Evolutionary conservation across 129 eudicot species (phyloP).

Genomic region (Saussurea involucrata): DNA sequence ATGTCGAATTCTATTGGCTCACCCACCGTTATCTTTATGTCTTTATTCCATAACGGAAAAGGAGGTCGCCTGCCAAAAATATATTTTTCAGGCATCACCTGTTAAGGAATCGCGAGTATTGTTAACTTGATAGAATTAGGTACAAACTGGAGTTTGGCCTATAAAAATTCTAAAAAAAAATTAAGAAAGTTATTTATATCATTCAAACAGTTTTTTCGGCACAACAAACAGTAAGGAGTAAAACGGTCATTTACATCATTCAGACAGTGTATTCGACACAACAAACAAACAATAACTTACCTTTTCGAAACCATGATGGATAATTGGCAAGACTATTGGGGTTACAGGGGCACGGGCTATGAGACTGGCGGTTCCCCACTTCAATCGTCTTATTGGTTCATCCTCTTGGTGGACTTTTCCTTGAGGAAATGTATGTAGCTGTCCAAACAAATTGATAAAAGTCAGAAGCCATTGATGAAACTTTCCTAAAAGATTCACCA

Average conservation of each 20-base stretch:
- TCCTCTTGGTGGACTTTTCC: constrained; percentile 90
- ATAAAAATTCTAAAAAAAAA: no score
- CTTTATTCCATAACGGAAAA: constrained; percentile 62
- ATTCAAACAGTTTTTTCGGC: not conserved
- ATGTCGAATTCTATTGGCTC: constrained; percentile 85
- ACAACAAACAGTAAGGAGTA: not conserved
- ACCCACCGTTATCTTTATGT: constrained; percentile 57
- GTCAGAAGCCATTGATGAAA: not conserved
- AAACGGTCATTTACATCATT: not conserved
- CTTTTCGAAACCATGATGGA: constrained; percentile 86
- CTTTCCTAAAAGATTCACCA: not conserved
- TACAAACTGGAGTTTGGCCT: not conserved
- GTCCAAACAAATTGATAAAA: constrained; percentile 24
- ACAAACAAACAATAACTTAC: constrained; percentile 21
- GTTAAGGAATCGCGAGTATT: constrained; percentile 1
- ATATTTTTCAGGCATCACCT: constrained; percentile 97
- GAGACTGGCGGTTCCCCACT: constrained; percentile 99
- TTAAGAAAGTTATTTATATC: not conserved
- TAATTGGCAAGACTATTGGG: constrained; percentile 87
- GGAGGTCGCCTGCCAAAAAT: constrained; percentile 74
- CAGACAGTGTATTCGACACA: no score
- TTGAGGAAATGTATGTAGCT: constrained; percentile 93
- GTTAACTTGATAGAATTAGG: not conserved
- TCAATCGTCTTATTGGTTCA: constrained; percentile 73
- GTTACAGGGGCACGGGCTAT: constrained; percentile 89